Base-by-base conservation (phyloP, 2,329 filamentous ascomycete species). In the Monosporascus sp. region DNA sequence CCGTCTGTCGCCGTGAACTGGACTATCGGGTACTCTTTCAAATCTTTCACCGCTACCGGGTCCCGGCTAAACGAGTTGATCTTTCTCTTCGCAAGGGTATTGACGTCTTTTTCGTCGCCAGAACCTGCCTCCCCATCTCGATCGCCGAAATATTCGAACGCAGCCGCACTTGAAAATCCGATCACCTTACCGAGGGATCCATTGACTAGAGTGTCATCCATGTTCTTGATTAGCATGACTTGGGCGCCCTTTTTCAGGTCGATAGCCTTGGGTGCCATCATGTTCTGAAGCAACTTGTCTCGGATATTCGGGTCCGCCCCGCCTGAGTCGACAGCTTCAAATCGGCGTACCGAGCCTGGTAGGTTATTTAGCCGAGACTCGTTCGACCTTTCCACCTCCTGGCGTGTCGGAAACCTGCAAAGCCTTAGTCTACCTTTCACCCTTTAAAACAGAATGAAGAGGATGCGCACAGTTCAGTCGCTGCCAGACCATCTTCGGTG, bases 201-300 rank as follows among this genome's bases (percentile, higher is more conserved):
- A 66, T 99, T 99, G 61, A 97, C 94, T 0, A 99, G 79, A 0
- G 83, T 86, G 39, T 96, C 90, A 65, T 99, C 94, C 73, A 97
- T 87, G 63, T 99, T 99, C 71, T 99, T 99, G 77, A 99, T 97
- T n/a, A 99, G 77, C 94, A 99, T 99, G 45, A 99, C 95, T 67
- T 99, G 95, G 0, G 94, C 90, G 9, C 91, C 90, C 57, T 94
- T 87, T 70, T 97, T 97, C 31, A 99, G 74, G 36, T 88, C 83
- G 20, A 99, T 82, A 0, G 72, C 67, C 62, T 87, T 87, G 0
- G 94, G 92, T 0, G 94, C 92, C 89, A 99, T 97, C 83, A 95
- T 96, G 65, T 93, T 96, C 6, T 81, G 72, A 6, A 99, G 76
- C 0, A 97, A 72, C 65, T 85, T 92, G 46, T 96, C 90, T 35